Evolutionary conservation across 2,329 filamentous ascomycete genomes (phyloP), one percentile per base, ranked within the genome.

Genomic region (Myrmaecium sp.): DNA sequence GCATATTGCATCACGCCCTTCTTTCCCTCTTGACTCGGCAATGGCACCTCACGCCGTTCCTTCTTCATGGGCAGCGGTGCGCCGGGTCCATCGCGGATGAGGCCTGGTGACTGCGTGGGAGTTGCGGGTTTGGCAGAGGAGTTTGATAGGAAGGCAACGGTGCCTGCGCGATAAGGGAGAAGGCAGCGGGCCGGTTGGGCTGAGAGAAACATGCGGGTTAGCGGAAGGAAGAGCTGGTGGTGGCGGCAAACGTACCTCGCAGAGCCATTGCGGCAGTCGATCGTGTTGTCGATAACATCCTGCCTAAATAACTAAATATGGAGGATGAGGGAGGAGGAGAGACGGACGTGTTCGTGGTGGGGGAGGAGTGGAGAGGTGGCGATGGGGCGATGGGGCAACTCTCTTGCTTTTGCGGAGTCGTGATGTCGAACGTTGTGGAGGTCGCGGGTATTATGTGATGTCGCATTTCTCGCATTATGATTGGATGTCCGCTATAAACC

Each of bases 1-100:
- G 79, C 80, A 54, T 83, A 86, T 72, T 91, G 78, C 44, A 86
- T 62, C 32, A 70, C 69, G 42, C 78, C 73, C 63, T 86, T 81
- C 55, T 75, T 80, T 37, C 64, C 64, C 55, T 82, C 74, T 58
- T 91, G 73, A 52, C 76, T 84, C 36, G 76, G 61, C 33, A 89
- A 62, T 36, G 70, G 73, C 30, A 89, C 78, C 57, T 86, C 76
- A 33, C 44, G 45, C 49, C 66, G 68, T 42, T 72, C 69, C 41
- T 60, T 58, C 44, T 64, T 65, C 56, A 64, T 56, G 20, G 60
- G 57, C 19, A 54, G 54, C 30, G 58, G 57, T 39, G 54, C 59
- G 47, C 55, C 61, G 47, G 57, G 64, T 49, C 47, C 72, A 40
- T 56, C 66, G 49, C 49, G 49, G 21, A 68, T 57, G 32, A 63